These are phyloP conservation scores for Aspergillus leporis DNA, from an alignment of 495 filamentous ascomycete species.

Conservation along the genomic window DNA sequence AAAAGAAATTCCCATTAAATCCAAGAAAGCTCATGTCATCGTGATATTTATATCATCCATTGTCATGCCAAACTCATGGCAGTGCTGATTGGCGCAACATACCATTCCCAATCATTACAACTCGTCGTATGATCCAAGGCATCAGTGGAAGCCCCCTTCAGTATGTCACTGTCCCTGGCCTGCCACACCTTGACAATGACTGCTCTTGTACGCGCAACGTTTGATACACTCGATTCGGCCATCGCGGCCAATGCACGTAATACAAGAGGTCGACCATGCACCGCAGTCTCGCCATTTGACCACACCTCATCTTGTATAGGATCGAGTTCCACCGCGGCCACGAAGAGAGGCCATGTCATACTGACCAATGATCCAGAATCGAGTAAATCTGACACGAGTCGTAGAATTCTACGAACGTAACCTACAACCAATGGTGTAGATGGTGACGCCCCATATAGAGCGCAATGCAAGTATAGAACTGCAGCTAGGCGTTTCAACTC, in stretches of 20 bases:
- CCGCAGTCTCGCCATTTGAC: slow-evolving; percentile 19
- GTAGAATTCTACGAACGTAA: slow-evolving; percentile 39
- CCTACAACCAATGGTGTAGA: slow-evolving; percentile 36
- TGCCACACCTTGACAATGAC: slow-evolving; percentile 48
- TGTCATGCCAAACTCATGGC: slow-evolving; percentile 45
- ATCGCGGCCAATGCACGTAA: slow-evolving; percentile 42
- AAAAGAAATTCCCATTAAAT: background rate
- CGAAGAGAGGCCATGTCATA: slow-evolving; percentile 48
- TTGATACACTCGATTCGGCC: slow-evolving; percentile 42
- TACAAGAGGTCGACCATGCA: slow-evolving; percentile 39
- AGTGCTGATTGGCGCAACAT: slow-evolving; percentile 43
- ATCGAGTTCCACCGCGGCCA: slow-evolving; percentile 46
- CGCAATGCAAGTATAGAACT: slow-evolving; percentile 43
- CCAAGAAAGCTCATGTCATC: background rate
- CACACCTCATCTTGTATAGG: slow-evolving; percentile 41
- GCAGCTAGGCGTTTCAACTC: slow-evolving; percentile 46
- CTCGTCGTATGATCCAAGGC: slow-evolving; percentile 7
- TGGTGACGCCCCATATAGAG: slow-evolving; percentile 40
- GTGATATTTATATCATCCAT: background rate
- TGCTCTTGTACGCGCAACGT: slow-evolving; percentile 41
- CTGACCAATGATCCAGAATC: slow-evolving; percentile 30
- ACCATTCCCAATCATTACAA: slow-evolving; percentile 45
- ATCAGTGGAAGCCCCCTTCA: slow-evolving; percentile 25
- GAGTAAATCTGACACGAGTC: slow-evolving; percentile 35
- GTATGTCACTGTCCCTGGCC: slow-evolving; percentile 38